These are phyloP conservation scores for Brassica rapa DNA, from an alignment of 345 rosid species.

Conservation along the genomic window DNA sequence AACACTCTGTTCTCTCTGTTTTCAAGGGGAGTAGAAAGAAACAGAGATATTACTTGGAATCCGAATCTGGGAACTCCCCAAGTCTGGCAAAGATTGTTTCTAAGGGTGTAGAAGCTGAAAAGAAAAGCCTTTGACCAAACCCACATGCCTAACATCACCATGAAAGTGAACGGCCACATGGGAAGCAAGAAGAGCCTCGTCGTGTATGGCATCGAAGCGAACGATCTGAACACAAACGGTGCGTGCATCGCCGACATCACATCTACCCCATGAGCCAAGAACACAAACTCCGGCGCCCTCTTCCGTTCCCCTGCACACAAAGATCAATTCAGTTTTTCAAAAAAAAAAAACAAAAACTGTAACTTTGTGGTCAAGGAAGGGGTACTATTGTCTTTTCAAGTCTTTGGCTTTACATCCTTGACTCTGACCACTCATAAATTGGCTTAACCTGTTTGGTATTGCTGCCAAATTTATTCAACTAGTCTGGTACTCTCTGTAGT, in stretches of 20 bases:
- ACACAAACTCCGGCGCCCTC: conserved; percentile 88
- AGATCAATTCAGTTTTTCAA: neutral
- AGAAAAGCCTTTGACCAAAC: conserved; percentile 70
- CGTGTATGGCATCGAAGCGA: conserved; percentile 61
- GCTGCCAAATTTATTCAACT: neutral
- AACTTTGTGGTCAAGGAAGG: neutral
- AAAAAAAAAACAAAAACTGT: neutral
- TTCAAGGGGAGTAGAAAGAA: neutral
- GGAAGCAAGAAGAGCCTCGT: conserved; percentile 51
- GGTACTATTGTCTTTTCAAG: conserved; percentile 9
- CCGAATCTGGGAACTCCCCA: conserved; percentile 93
- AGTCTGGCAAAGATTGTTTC: conserved; percentile 67
- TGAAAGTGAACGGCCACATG: conserved; percentile 50
- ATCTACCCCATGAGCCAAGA: conserved; percentile 92
- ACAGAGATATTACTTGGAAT: conserved; percentile 60
- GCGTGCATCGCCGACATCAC: conserved; percentile 63
- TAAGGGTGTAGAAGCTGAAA: conserved; percentile 61
- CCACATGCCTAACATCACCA: conserved; percentile 69
- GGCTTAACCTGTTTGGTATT: conserved; percentile 15
- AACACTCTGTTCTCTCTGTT: conserved; percentile 24
- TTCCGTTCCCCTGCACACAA: conserved; percentile 45
- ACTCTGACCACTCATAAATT: conserved; percentile 26
- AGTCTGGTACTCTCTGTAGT: neutral
- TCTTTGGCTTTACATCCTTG: neutral
- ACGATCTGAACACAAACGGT: conserved; percentile 62